These are phyloP conservation scores for Prunus mongolica DNA, from an alignment of 306 rosid species.

Conservation along the genomic window DNA sequence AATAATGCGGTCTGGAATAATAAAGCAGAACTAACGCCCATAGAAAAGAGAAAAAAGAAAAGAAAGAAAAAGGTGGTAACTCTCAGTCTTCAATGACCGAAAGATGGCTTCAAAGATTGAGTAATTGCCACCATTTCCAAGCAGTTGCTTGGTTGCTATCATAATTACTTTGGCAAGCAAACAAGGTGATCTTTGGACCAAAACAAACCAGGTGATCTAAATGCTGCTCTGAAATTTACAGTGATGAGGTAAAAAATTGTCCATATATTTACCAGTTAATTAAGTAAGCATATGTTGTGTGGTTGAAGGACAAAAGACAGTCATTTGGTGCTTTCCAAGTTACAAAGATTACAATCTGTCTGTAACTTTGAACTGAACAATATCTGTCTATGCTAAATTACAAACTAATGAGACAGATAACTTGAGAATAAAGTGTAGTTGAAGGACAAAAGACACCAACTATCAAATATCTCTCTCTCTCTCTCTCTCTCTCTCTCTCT, in stretches of 20 bases:
- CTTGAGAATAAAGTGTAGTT: not conserved
- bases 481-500: too few relatives aligned
- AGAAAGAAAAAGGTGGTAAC: not conserved
- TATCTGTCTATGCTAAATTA: not conserved
- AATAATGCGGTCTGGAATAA: not conserved
- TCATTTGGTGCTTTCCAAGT: not conserved
- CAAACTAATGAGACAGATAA: not conserved
- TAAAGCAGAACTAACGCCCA: too few relatives aligned
- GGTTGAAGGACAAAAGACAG: not conserved
- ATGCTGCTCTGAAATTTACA: too few relatives aligned
- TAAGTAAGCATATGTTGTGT: not conserved
- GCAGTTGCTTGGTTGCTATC: slow-evolving; percentile 12
- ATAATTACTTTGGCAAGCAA: not conserved
- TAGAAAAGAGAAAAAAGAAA: not conserved
- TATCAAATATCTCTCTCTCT: too few relatives aligned
- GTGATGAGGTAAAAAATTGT: not conserved
- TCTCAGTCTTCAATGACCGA: not conserved
- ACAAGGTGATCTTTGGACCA: too few relatives aligned
- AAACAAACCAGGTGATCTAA: too few relatives aligned
- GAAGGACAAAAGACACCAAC: not conserved
- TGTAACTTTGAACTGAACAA: not conserved
- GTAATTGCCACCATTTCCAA: not conserved
- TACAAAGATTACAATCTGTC: not conserved
- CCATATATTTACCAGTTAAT: not conserved
- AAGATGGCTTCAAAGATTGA: not conserved